Conservation (phyloP, 1,284 basidiomycete genomes). For the Cystobasidium pallidum region DNA sequence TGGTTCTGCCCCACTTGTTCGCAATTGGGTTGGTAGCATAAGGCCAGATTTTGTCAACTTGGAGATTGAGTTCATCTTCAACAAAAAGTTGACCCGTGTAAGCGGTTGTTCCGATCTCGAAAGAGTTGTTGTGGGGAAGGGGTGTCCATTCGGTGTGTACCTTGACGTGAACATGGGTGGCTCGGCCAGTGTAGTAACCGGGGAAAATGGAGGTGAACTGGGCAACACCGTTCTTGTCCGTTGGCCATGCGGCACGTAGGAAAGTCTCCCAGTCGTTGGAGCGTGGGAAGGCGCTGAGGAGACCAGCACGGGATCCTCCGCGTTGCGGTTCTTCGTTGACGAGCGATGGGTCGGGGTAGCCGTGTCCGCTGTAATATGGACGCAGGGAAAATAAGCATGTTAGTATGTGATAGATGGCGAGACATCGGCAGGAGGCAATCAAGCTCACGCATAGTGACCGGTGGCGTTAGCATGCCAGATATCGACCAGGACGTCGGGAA, state of each 20-base stretch:
- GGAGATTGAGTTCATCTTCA: slow-evolving; percentile 57
- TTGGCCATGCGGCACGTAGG: slow-evolving; percentile 69
- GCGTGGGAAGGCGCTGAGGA: slow-evolving; percentile 57
- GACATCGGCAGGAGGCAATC: no score
- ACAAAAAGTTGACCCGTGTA: slow-evolving; percentile 61
- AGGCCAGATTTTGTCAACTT: slow-evolving; percentile 56
- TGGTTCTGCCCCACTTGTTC: slow-evolving; percentile 56
- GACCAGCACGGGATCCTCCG: slow-evolving; percentile 56
- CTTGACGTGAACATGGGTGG: slow-evolving; percentile 57
- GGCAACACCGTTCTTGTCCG: slow-evolving; percentile 68
- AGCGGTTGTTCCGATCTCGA: slow-evolving; percentile 53
- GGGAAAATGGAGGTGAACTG: slow-evolving; percentile 72
- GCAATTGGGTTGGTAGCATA: slow-evolving; percentile 58
- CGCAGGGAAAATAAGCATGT: no score
- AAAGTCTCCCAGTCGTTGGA: slow-evolving; percentile 60
- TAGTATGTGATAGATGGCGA: background rate
- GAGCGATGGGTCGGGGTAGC: slow-evolving; percentile 56
- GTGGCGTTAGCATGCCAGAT: slow-evolving; percentile 66
- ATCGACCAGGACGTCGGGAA: slow-evolving; percentile 70
- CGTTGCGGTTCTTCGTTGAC: slow-evolving; percentile 56
- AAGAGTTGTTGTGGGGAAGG: slow-evolving; percentile 57
- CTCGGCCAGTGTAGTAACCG: slow-evolving; percentile 60
- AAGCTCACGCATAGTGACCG: slow-evolving; percentile 57
- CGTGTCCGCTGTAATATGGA: slow-evolving; percentile 55
- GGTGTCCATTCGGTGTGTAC: slow-evolving; percentile 58